Conservation (phyloP, 176 grass and related monocot genomes). For the Musa schizocarpa region DNA sequence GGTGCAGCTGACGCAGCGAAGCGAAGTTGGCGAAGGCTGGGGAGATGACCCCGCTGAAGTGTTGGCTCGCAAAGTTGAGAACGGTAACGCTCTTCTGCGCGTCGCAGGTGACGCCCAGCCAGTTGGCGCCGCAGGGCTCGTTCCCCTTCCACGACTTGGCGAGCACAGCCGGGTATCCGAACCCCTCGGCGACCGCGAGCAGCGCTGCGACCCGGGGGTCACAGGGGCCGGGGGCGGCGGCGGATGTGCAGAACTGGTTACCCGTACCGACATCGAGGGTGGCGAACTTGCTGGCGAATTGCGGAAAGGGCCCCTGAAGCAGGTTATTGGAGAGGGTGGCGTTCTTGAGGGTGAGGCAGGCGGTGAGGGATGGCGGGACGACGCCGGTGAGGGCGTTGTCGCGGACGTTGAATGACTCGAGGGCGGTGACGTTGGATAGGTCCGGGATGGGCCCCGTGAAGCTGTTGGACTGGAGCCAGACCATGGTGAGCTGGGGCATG, state of each 20-base stretch:
- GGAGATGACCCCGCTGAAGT: conserved; percentile 59
- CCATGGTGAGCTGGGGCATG: conserved; percentile 10
- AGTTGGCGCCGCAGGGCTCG: conserved; percentile 33
- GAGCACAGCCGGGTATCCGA: conserved; percentile 57
- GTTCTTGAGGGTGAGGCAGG: conserved; percentile 4
- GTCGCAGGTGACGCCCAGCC: conserved; percentile 51
- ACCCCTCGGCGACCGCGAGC: conserved; percentile 53
- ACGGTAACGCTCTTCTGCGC: conserved; percentile 18
- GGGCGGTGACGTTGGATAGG: conserved; percentile 14
- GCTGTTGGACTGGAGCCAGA: conserved; percentile 25
- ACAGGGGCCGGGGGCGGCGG: conserved; percentile 30
- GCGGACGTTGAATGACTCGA: conserved; percentile 19
- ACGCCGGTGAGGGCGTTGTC: conserved; percentile 20
- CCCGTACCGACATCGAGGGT: conserved; percentile 27
- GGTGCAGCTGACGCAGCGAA: conserved; percentile 32
- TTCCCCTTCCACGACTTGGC: conserved; percentile 47
- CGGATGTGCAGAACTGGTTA: conserved; percentile 46
- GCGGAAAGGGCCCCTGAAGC: conserved; percentile 13
- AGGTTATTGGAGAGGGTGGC: conserved; percentile 16
- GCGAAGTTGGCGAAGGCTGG: conserved; percentile 62
- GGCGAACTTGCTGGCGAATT: conserved; percentile 3
- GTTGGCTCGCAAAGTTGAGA: conserved; percentile 47
- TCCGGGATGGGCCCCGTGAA: conserved; percentile 25
- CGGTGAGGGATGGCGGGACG: conserved; percentile 1
- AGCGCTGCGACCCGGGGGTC: conserved; percentile 37